Conservation (phyloP, 768 basidiomycete genomes). For the Kwoniella dejecticola region DNA sequence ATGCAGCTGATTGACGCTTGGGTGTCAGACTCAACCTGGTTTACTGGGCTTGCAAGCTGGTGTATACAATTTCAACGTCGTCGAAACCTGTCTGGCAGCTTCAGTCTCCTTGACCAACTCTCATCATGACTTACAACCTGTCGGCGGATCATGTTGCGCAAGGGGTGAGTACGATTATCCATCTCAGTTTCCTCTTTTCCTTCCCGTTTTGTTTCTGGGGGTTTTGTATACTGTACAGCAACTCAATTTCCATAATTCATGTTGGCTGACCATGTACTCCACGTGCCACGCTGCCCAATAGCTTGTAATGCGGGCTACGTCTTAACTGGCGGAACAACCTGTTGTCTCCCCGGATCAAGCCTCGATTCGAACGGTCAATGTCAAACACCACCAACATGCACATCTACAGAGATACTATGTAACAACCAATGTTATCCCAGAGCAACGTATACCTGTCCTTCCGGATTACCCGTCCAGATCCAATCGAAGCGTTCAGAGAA, state of each 20-base stretch:
- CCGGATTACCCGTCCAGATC: slow-evolving; percentile 18
- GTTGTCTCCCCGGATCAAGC: slow-evolving; percentile 13
- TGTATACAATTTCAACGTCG: slow-evolving; percentile 23
- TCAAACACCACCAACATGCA: slow-evolving; percentile 16
- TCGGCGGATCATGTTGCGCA: slow-evolving; percentile 27
- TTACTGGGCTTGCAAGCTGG: slow-evolving; percentile 17
- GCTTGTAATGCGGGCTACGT: slow-evolving; percentile 25
- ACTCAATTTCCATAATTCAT: too few species aligned
- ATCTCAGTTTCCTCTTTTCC: too few species aligned
- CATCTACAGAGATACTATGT: slow-evolving; percentile 24
- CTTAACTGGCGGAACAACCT: slow-evolving; percentile 10
- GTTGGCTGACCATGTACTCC: too few species aligned
- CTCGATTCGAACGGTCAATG: slow-evolving; percentile 18
- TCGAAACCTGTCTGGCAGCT: slow-evolving; percentile 20
- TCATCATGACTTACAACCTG: slow-evolving; percentile 15
- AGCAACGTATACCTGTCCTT: slow-evolving; percentile 25
- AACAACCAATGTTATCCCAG: slow-evolving; percentile 22
- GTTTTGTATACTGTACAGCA: too few species aligned
- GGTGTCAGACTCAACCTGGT: slow-evolving; percentile 18
- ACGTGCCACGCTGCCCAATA: too few species aligned
- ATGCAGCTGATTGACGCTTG: not conserved
- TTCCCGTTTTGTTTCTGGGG: too few species aligned
- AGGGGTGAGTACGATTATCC: slow-evolving; percentile 20
- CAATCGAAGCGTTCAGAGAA: slow-evolving; percentile 2
- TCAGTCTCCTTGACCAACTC: slow-evolving; percentile 14